Evolutionary conservation across 352 stramenopile species (phyloP), one percentile per base, ranked within the genome.

Genomic region (Peronospora destructor): DNA sequence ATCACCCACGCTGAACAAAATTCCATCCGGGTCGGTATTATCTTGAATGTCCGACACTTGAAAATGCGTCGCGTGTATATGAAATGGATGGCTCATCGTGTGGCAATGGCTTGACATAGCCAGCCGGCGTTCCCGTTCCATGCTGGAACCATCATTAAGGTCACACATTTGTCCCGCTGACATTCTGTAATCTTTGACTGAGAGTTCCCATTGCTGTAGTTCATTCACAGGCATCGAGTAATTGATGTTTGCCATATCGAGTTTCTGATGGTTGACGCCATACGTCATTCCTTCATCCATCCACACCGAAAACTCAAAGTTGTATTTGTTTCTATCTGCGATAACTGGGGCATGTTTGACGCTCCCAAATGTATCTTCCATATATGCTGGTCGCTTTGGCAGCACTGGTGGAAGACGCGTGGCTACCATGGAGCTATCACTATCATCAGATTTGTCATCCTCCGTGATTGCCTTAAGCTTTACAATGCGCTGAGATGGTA

Each of bases 21-120:
- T 28, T 5, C 68, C 65, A 42, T 85, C 66, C 3, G 75, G 71
- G 40, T 86, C 76, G 0, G 71, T 58, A 26, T 38, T 56, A 5
- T 56, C 56, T 21, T 73, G 67, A 40, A 76, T 66, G 26, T 46
- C 58, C 14, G 73, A 72, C 32, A 88, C 59, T 55, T 86, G 76
- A 40, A 91, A 87, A 53, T 88, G 80, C 33, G 73, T 80, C 30
- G 64, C 64, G 66, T 91, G 80, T 44, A 91, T 81, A 55, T 91
- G 80, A 63, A 88, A 91, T 37, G 76, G 76, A 37, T 88, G 76
- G 23, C 68, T 86, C 77, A 88, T 86, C 14, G 73, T 72, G 38
- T 78, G 77, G 57, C 76, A 88, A 45, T 66, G 53, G 49, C 35
- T 56, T 16, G 60, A 52, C 38, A 51, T 55, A 11, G 13, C 6